Conservation (phyloP, 495 filamentous ascomycete species). For the Xylaria bambusicola region DNA sequence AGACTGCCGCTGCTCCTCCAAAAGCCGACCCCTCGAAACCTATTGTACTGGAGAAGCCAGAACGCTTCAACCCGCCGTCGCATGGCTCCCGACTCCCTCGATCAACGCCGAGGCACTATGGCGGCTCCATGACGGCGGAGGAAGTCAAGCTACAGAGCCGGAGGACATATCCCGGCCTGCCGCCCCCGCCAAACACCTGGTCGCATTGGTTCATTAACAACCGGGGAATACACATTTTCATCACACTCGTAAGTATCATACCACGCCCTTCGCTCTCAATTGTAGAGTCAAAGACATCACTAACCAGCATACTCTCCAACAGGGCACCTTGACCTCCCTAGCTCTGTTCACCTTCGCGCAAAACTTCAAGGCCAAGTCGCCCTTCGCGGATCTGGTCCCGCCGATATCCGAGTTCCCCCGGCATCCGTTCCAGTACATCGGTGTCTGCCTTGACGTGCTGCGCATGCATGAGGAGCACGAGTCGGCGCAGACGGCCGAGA, state of each 20-base stretch:
- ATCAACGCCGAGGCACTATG: constrained; percentile 60
- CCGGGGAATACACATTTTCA: constrained; percentile 71
- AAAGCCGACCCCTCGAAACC: constrained; percentile 46
- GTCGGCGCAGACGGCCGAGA: constrained; percentile 63
- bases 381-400: constrained; percentile 73
- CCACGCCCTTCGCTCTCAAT: no score
- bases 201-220: constrained; percentile 74
- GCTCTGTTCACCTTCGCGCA: constrained; percentile 66
- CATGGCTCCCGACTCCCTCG: constrained; percentile 64
- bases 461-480: constrained; percentile 67
- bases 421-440: constrained; percentile 63
- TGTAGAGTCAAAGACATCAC: background rate
- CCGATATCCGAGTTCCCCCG: constrained; percentile 56
- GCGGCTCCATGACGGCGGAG: constrained; percentile 59
- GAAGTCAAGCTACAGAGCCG: constrained; percentile 62
- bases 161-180: constrained; percentile 78
- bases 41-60: constrained; percentile 72
- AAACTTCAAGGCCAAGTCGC: constrained; percentile 70
- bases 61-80: constrained; percentile 82
- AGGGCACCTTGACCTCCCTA: constrained; percentile 69
- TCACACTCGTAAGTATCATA: constrained; percentile 65
- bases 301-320: background rate
- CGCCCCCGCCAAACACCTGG: constrained; percentile 72
- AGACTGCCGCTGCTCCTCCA: constrained; percentile 13
- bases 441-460: constrained; percentile 63